Evolutionary conservation across 2,329 filamentous ascomycete species (phyloP), one percentile per base, ranked within the genome.

Genomic region (Clarireedia homoeocarpa): DNA sequence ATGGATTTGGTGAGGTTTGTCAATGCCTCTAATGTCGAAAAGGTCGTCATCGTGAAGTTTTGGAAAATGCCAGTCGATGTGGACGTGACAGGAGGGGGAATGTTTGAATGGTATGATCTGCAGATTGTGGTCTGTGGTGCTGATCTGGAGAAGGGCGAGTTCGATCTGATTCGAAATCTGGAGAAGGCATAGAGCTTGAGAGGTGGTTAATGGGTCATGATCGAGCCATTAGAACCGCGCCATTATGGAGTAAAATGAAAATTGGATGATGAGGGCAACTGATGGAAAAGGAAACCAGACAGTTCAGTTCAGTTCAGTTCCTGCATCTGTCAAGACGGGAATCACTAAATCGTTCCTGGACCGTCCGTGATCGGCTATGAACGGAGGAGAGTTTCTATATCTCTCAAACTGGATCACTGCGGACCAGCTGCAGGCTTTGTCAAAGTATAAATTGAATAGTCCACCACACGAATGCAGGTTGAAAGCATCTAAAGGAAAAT

Each of bases 1-100:
- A 84, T 74, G 58, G 83, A 80, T 61, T 69, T 73, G 53, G 74
- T 73, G 39, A 86, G 73, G 57, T 76, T 77, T 54, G 72, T 76
- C 54, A 86, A 70, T 27, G 81, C 77, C 58, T 85, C 82, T 71
- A 80, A n/a, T 20, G 60, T 65, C 3, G 65, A 66, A 58, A 66
- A 65, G 24, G 44, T 58, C 24, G 58, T 46, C 61, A 62, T 61
- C 23, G 36, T 53, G 48, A 44, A 34, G 30, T 51, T 46, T n/a
- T 6, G 14, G 15, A 44, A 14, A 38, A 27, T 12, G 20, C 17
- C 24, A 27, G 23, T 42, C 5, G 20, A 38, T 14, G 26, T n/a
- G 17, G 24, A 34, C 44, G 15, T 51, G 39, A 34, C n/a, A 14
- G 7, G 36, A 44, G 26, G n/a, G n/a, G 15, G n/a, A 20, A 15